These are phyloP conservation scores for Calonectria crousiana DNA, from an alignment of 2,329 filamentous ascomycete genomes.

Conservation along the genomic window DNA sequence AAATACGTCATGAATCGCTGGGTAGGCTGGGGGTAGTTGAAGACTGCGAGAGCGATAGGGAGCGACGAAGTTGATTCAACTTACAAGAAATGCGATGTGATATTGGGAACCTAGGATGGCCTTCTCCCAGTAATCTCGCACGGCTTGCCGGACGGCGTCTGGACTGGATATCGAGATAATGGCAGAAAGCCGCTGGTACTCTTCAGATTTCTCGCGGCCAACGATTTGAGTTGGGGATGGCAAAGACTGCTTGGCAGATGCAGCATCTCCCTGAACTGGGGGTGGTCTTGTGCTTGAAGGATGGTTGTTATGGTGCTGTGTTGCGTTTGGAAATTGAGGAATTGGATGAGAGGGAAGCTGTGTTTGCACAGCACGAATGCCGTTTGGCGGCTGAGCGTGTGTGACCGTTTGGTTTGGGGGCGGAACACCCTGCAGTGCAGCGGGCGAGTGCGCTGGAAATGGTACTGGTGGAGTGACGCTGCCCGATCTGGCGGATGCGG, in stretches of 20 bases:
- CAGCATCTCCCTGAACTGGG: background rate
- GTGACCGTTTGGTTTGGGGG: background rate
- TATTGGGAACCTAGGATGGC: slow-evolving; percentile 64
- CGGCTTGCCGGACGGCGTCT: slow-evolving; percentile 59
- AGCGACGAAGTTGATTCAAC: slow-evolving; percentile 38
- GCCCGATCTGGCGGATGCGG: background rate
- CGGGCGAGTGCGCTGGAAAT: slow-evolving; percentile 10
- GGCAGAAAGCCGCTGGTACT: slow-evolving; percentile 39
- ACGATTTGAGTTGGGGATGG: background rate
- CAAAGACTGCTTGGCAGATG: background rate
- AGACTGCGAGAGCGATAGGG: background rate
- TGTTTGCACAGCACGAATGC: slow-evolving; percentile 5
- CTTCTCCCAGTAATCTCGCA: slow-evolving; percentile 66
- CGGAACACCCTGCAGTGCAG: slow-evolving; percentile 9
- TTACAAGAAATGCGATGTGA: slow-evolving; percentile 65
- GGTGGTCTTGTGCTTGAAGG: background rate
- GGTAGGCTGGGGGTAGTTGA: background rate
- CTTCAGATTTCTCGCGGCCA: slow-evolving; percentile 40
- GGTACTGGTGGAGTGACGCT: slow-evolving; percentile 6
- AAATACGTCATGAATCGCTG: background rate
- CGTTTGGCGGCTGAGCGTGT: background rate
- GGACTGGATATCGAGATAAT: slow-evolving; percentile 56
- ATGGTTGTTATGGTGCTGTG: background rate
- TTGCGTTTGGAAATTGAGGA: background rate
- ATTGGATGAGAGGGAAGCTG: background rate